Evolutionary conservation across 2,329 filamentous ascomycete species (phyloP), one percentile per base, ranked within the genome.

Genomic region (Talaromyces sp.): DNA sequence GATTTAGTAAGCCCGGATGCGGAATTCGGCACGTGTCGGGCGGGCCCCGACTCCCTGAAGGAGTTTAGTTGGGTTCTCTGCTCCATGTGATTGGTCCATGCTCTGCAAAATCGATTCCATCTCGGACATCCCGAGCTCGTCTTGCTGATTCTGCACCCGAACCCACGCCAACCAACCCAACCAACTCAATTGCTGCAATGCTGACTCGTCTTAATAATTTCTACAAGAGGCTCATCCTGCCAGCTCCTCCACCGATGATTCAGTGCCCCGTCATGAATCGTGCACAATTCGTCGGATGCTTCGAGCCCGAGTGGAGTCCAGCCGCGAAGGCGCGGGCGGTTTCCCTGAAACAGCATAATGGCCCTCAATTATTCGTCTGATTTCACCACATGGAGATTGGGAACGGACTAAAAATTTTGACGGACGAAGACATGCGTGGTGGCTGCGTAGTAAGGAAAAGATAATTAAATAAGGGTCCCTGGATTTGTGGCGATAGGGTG

Each of bases 1-100:
- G 25, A 31, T 33, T 33, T 31, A 22, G 22, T 46, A 46, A 19
- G n/a, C 15, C 43, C 19, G 22, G 43, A 46, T 25, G 22, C 48
- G 48, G 48, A 37, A 52, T 15, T 52, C 48, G 48, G 48, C 33
- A 52, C 48, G 48, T 52, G 48, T 39, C 25, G 8, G 25, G 17
- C 45, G 25, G 22, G 4, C 25, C 7, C 25, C 7, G 4, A 28
- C 7, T n/a, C n/a, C 45, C 17, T 7, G 2, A 35, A 13, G 28
- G 10, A 28, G 45, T 10, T 35, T 48, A 48, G 45, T n/a, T 3
- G n/a, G 8, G 8, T 7, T 21, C 45, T 19, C 25, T 28, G 45
- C 17, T 48, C 45, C 45, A 15, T 10, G n/a, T 33, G 45, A 35
- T 48, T 48, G 28, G 45, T 5, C n/a, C n/a, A 7, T 31, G 25